Percentiles rank a stretch among this genome's conserved stretches.
Evolutionary conservation across 768 basidiomycete genomes (phyloP).

Genomic region (Fomitopsis pulvina): DNA sequence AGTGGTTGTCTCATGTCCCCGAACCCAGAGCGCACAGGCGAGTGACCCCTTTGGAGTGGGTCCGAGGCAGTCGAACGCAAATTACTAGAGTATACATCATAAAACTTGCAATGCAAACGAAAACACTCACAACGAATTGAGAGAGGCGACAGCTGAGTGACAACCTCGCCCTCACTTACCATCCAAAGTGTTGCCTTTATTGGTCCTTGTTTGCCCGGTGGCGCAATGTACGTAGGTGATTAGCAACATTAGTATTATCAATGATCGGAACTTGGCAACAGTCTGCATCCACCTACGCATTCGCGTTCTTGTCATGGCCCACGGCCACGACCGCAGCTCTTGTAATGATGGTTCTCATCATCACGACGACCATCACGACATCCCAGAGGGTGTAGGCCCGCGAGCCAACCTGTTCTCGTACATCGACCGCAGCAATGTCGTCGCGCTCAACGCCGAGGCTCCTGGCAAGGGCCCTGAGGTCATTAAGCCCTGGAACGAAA

Average conservation of each 20-base stretch:
- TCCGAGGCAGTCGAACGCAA: conserved; percentile 75
- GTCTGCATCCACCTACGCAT: too few species aligned
- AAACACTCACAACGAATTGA: conserved; percentile 18
- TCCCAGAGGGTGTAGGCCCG: conserved; percentile 39
- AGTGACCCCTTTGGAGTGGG: conserved; percentile 65
- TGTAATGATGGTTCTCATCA: conserved; percentile 52
- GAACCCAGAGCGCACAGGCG: conserved; percentile 68
- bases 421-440: conserved; percentile 76
- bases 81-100: conserved; percentile 71
- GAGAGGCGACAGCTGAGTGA: not conserved
- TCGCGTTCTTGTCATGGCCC: conserved; percentile 35
- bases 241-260: too few species aligned
- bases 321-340: conserved; percentile 40
- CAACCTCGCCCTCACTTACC: too few species aligned
- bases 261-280: too few species aligned
- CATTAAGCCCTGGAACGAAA: conserved; percentile 85
- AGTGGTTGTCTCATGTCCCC: conserved; percentile 63
- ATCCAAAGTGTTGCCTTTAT: too few species aligned
- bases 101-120: conserved; percentile 4
- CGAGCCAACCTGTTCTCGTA: conserved; percentile 67
- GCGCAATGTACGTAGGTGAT: too few species aligned
- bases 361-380: conserved; percentile 44
- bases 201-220: not conserved
- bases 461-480: conserved; percentile 45
- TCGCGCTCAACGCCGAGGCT: conserved; percentile 62